Base-by-base conservation (phyloP, 1,284 basidiomycete species). In the Inonotus obliquus region DNA sequence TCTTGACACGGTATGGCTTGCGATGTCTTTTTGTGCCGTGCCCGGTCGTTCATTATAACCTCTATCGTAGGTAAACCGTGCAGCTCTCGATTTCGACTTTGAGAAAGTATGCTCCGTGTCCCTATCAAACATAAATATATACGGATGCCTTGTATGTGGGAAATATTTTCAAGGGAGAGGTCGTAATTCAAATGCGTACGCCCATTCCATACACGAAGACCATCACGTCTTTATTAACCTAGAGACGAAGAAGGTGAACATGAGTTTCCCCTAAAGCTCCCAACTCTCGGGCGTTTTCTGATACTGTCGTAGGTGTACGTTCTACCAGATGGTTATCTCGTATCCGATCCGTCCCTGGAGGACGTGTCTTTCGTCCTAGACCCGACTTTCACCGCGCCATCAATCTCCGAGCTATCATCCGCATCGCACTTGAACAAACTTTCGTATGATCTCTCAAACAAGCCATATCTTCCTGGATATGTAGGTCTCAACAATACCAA, bases 131-230 rank as follows among this genome's bases (percentile, higher is more conserved):
- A 95, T 98, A 81, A 97, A 99, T 74, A 92, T 93, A 65, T 99
- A 99, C 70, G 94, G 94, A 23, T 99, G 97, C 72, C 85, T 99
- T 53, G 95, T 99, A 11, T 98, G 95, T 73, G 97, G 97, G 59
- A 98, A 97, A 75, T 99, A 98, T 76, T 99, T 98, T 71, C 97
- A 99, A 80, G 97, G 97, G 4, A 82, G 97, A 67, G 96, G 97
- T 19, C 87, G 89, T 65, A 91, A 84, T 49, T 96, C 94, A 57
- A 96, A 94, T 73, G 97, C 97, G 27, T 99, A 97, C 75, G 86
- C 94, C 11, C 97, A 99, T 76, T 92, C 94, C 41, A 97, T 99
- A 67, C 92, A 97, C 69, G 94, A 98, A 64, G 95, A 96, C 73
- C 96, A 99, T 73, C 94, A 98, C 69, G 97, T 99, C 54, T 99